Evolutionary conservation across 768 basidiomycete species (phyloP).

Genomic region (Lepiota brunneoincarnata): DNA sequence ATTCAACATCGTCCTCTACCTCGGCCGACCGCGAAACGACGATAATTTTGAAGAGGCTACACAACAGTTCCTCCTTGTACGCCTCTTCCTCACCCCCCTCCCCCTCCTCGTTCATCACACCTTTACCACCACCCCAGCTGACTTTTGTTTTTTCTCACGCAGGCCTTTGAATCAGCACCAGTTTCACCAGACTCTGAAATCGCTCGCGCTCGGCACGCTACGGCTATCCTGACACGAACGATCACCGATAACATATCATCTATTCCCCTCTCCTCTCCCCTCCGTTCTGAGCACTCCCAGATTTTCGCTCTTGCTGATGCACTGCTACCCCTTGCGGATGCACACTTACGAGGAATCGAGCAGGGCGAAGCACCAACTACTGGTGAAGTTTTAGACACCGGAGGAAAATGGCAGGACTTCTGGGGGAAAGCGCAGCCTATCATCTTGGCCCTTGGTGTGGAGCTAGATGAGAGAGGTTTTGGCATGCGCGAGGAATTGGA

Average conservation of each 20-base stretch:
- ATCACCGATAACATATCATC: slow-evolving; percentile 8
- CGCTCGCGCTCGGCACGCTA: slow-evolving; percentile 4
- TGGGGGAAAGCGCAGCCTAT: slow-evolving; percentile 11
- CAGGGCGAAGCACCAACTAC: not conserved
- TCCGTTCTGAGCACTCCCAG: not conserved
- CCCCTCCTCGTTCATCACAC: too few relatives aligned
- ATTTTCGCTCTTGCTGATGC: slow-evolving; percentile 9
- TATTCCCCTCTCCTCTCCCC: not conserved
- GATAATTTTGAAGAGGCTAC: too few relatives aligned
- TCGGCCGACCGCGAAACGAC: slow-evolving; percentile 1
- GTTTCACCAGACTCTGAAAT: slow-evolving; percentile 11
- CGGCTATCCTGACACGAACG: not conserved
- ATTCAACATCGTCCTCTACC: slow-evolving; percentile 12
- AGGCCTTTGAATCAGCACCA: slow-evolving; percentile 11
- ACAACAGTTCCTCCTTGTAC: slow-evolving; percentile 2
- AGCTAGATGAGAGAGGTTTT: slow-evolving; percentile 4
- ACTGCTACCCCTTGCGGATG: slow-evolving; percentile 6
- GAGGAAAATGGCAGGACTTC: slow-evolving; percentile 13
- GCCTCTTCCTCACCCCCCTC: not conserved
- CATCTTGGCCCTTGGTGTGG: slow-evolving; percentile 3
- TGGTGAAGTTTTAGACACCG: not conserved
- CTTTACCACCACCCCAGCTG: too few relatives aligned
- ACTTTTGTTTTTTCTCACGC: not conserved
- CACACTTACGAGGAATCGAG: not conserved
- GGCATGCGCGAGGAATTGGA: slow-evolving; percentile 3